Conservation (phyloP, 768 basidiomycete genomes). For the Hemileccinum rubropunctum region DNA sequence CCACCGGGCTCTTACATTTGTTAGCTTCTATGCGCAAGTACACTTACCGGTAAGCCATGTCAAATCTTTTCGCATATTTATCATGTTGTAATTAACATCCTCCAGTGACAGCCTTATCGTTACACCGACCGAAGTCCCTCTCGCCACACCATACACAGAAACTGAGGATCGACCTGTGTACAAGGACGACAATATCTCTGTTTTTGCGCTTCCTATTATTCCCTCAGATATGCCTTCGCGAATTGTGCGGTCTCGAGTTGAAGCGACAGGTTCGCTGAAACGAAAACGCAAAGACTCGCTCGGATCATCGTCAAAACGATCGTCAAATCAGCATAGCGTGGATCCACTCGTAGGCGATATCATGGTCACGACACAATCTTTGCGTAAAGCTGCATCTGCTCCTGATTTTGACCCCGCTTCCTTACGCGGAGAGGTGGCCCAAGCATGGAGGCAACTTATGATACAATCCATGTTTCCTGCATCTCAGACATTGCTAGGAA, state of each 20-base stretch:
- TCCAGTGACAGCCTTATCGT: slow-evolving; percentile 52
- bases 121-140: slow-evolving; percentile 42
- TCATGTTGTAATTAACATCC: neutral
- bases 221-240: slow-evolving; percentile 7
- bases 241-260: neutral
- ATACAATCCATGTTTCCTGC: slow-evolving; percentile 64
- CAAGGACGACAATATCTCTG: slow-evolving; percentile 59
- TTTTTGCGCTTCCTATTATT: slow-evolving; percentile 60
- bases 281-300: slow-evolving; percentile 45
- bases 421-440: slow-evolving; percentile 43
- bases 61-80: neutral
- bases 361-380: neutral
- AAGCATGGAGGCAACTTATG: slow-evolving; percentile 54
- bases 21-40: slow-evolving; percentile 70
- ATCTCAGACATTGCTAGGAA: slow-evolving; percentile 18
- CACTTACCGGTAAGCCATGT: slow-evolving; percentile 51
- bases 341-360: neutral
- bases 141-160: slow-evolving; percentile 14
- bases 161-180: slow-evolving; percentile 44
- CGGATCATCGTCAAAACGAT: slow-evolving; percentile 37
- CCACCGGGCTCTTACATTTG: slow-evolving; percentile 66
- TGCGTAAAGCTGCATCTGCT: slow-evolving; percentile 24
- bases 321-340: neutral
- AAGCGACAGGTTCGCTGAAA: slow-evolving; percentile 24
- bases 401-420: slow-evolving; percentile 28